A percentile compares a stretch with the other conserved stretches of the same genome.
These are phyloP conservation scores for Apiospora sp. DNA, from an alignment of 2,329 filamentous ascomycete species.

Conservation along the genomic window DNA sequence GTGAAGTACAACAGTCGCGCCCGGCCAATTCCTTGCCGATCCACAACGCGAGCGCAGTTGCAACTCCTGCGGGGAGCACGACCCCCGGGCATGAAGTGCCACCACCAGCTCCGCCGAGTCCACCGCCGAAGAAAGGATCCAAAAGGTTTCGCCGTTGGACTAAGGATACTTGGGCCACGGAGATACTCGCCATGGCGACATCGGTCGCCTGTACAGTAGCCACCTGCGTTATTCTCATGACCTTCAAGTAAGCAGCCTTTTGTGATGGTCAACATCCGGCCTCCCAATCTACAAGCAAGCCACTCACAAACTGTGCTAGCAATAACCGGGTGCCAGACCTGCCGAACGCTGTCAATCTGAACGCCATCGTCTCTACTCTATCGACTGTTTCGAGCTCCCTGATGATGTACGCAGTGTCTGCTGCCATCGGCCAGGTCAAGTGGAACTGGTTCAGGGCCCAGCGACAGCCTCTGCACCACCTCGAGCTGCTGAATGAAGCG, in stretches of 20 bases:
- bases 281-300: not conserved
- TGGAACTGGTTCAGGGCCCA: slow-evolving; percentile 25
- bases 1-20: not conserved
- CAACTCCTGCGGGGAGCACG: not conserved
- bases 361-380: slow-evolving; percentile 12
- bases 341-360: not conserved
- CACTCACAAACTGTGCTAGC: not conserved
- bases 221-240: not conserved
- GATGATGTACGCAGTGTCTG: slow-evolving; percentile 23
- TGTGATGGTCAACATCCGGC: no score
- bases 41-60: no score
- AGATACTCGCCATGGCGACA: not conserved
- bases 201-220: not conserved
- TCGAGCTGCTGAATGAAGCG: slow-evolving; percentile 22
- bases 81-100: not conserved
- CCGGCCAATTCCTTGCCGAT: no score
- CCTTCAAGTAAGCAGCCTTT: not conserved
- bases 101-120: no score
- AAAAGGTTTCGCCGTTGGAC: not conserved
- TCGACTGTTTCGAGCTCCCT: slow-evolving; percentile 19
- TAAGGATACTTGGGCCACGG: not conserved
- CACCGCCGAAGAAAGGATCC: not conserved
- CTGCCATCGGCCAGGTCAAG: slow-evolving; percentile 26
- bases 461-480: not conserved
- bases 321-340: not conserved